These are phyloP conservation scores for Mycogone perniciosa DNA, from an alignment of 2,329 filamentous ascomycete genomes.

Conservation along the genomic window DNA sequence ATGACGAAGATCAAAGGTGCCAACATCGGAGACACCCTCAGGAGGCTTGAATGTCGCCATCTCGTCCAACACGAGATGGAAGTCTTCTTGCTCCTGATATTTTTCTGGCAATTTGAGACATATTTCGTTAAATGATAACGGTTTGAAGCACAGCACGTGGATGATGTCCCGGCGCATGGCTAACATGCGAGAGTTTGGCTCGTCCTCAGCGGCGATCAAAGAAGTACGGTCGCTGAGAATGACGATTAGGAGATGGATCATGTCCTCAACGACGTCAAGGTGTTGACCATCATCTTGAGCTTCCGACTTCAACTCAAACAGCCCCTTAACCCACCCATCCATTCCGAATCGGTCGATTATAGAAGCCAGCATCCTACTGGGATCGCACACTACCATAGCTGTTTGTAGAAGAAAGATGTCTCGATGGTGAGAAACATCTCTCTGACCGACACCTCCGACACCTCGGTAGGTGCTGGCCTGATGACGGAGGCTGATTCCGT, in stretches of 20 bases:
- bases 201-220: constrained; percentile 62
- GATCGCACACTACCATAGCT: constrained; percentile 78
- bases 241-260: constrained; percentile 88
- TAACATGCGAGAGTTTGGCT: constrained; percentile 57
- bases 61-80: constrained; percentile 74
- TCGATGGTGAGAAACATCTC: constrained; percentile 88
- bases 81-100: constrained; percentile 81
- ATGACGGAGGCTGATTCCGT: constrained; percentile 90
- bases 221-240: constrained; percentile 83
- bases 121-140: constrained; percentile 89
- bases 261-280: constrained; percentile 90
- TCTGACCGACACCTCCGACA: constrained; percentile 75
- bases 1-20: constrained; percentile 86
- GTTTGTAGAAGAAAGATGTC: constrained; percentile 93
- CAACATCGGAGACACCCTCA: constrained; percentile 85
- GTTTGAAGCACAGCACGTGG: constrained; percentile 93
- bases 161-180: constrained; percentile 83
- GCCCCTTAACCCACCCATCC: constrained; percentile 76
- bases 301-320: constrained; percentile 65
- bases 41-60: constrained; percentile 87
- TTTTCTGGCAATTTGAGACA: constrained; percentile 80
- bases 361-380: constrained; percentile 75
- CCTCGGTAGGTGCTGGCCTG: constrained; percentile 92
- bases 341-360: constrained; percentile 90
- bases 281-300: constrained; percentile 83